phyloP scores from a whole-genome alignment of 2,329 filamentous ascomycete genomes.

The Rasamsonia emersonii region DNA sequence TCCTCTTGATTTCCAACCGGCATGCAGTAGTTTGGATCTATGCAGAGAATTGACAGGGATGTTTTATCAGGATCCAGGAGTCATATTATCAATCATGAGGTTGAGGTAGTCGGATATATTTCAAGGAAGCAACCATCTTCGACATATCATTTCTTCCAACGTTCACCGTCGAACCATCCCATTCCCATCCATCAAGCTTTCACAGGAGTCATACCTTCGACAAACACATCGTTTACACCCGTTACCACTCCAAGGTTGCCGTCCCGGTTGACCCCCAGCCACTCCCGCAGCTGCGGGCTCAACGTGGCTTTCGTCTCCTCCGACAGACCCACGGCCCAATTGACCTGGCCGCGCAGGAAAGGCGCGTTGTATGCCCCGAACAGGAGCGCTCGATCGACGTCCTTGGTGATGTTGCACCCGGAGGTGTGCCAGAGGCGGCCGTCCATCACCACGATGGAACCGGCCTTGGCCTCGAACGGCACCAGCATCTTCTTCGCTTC shows the following conservation, averaged over 20 bases:
- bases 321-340: slow-evolving; percentile 23
- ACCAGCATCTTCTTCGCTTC: slow-evolving; percentile 19
- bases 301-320: slow-evolving; percentile 18
- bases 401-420: slow-evolving; percentile 22
- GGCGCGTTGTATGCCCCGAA: slow-evolving; percentile 25
- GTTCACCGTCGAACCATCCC: too few relatives aligned
- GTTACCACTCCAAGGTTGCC: slow-evolving; percentile 3
- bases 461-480: slow-evolving; percentile 25
- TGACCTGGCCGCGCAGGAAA: slow-evolving; percentile 22
- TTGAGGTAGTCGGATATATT: too few relatives aligned
- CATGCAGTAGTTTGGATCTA: too few relatives aligned
- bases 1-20: too few relatives aligned
- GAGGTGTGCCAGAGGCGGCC: slow-evolving; percentile 27
- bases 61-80: too few relatives aligned
- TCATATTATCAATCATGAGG: too few relatives aligned
- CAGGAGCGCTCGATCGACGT: slow-evolving; percentile 23
- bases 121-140: too few relatives aligned
- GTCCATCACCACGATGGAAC: slow-evolving; percentile 25
- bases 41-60: too few relatives aligned
- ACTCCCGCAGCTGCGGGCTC: slow-evolving; percentile 17
- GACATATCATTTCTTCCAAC: too few relatives aligned
- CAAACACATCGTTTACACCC: slow-evolving; percentile 3
- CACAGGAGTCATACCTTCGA: too few relatives aligned
- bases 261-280: slow-evolving; percentile 15
- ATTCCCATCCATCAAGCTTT: too few relatives aligned